Evolutionary conservation across 768 basidiomycete genomes (phyloP), one percentile per base, ranked within the genome.

Genomic region (Kwoniella dendrophila): DNA sequence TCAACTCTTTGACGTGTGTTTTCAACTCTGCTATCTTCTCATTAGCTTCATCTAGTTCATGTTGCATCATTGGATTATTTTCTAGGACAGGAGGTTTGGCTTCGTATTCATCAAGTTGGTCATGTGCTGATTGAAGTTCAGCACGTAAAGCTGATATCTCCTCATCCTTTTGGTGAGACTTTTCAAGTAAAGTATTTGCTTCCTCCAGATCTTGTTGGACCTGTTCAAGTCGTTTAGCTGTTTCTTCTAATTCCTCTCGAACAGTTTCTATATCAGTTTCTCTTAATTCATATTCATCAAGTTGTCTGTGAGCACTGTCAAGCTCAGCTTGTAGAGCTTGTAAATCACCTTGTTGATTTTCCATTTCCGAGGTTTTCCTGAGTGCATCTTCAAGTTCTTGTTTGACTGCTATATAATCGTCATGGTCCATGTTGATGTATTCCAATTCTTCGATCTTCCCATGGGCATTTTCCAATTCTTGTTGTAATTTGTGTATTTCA

Each of bases 1-100:
- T 59, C 44, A 68, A 26, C 76, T 81, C 63, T 83, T 82, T 66
- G 27, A 66, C 62, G 14, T 65, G 60, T n/a, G 49, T 60, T 81
- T 81, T 38, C 75, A 74, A 63, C 38, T 47, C n/a, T 60, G n/a
- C 22, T 70, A 60, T 56, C n/a, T 67, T 51, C 5, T 41, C 34
- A 26, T 67, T 20, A 7, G 62, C 54, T 22, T 48, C 49, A 4
- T 54, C 20, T 10, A 62, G 30, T 20, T 59, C 58, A 18, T 36
- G 20, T 51, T 51, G 47, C 2, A 34, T 11, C 16, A 14, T 12
- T 0, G 48, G 24, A 4, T 22, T 41, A 18, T 10, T 4, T 18
- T n/a, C n/a, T n/a, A n/a, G n/a, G n/a, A n/a, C n/a, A n/a, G n/a
- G n/a, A n/a, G n/a, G n/a, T n/a, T n/a, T n/a, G n/a, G 41, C 14